These are phyloP conservation scores for Solidago caesia DNA, from an alignment of 129 eudicot genomes.

Conservation along the genomic window DNA sequence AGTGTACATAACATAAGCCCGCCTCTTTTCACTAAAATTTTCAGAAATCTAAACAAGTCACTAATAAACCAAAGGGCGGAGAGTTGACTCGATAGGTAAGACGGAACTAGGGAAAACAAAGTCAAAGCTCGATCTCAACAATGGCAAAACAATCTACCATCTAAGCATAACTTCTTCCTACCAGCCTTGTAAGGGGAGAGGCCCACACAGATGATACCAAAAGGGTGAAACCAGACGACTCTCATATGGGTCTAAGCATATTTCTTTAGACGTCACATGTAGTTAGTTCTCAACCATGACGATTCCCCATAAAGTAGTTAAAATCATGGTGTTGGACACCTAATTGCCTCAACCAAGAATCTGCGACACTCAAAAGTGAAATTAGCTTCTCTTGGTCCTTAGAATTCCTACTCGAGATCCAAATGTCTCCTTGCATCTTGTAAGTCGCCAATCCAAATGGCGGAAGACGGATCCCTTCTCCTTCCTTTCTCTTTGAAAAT, in stretches of 20 bases:
- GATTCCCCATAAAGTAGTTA: constrained; percentile 64
- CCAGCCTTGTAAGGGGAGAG: constrained; percentile 1
- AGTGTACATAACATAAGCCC: constrained; percentile 3
- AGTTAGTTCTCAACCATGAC: constrained; percentile 46
- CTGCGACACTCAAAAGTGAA: constrained; percentile 76
- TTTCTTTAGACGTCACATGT: constrained; percentile 18
- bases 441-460: constrained; percentile 83
- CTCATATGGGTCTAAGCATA: constrained; percentile 9
- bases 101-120: background rate
- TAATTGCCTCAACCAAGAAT: constrained; percentile 88
- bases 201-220: constrained; percentile 11
- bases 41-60: background rate
- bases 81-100: constrained; percentile 5
- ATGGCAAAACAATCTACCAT: constrained; percentile 27
- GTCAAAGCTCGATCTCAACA: constrained; percentile 2
- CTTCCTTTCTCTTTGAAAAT: constrained; percentile 44
- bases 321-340: constrained; percentile 86
- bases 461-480: constrained; percentile 60
- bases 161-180: constrained; percentile 14
- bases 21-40: constrained; percentile 6
- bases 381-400: constrained; percentile 58
- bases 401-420: constrained; percentile 56
- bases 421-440: constrained; percentile 78
- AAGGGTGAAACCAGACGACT: constrained; percentile 6
- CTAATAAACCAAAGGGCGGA: background rate